Conservation (phyloP, 1,139 yeast genomes). For the Protomyces macrosporus region DNA sequence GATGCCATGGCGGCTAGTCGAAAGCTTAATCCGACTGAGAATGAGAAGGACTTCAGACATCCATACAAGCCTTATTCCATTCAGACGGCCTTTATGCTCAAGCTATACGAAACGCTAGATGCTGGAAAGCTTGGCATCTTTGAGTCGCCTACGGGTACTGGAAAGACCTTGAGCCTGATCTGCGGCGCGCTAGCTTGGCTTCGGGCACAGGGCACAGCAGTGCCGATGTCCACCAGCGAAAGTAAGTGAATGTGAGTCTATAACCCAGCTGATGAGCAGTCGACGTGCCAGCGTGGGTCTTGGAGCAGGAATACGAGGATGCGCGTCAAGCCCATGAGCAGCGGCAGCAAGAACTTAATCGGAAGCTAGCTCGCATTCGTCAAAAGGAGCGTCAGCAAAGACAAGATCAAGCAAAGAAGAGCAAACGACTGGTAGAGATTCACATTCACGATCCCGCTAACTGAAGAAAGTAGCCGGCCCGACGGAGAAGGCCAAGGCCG, state of each 20-base stretch:
- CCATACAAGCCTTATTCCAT: conserved; percentile 79
- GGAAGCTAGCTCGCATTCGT: neutral
- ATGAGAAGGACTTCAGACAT: conserved; percentile 48
- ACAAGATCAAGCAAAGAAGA: conserved; percentile 32
- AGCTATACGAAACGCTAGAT: conserved; percentile 60
- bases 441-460: neutral
- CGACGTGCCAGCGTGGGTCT: conserved; percentile 41
- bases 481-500: conserved; percentile 41
- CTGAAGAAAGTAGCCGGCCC: neutral
- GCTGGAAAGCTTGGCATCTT: conserved; percentile 59
- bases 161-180: conserved; percentile 44
- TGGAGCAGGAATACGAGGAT: conserved; percentile 37
- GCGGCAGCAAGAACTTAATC: neutral
- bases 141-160: conserved; percentile 83
- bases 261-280: neutral
- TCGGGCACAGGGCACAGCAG: conserved; percentile 37
- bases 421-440: neutral
- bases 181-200: conserved; percentile 88
- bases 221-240: neutral
- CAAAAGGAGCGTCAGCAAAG: neutral
- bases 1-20: too few relatives aligned
- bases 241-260: conserved; percentile 4
- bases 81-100: conserved; percentile 70
- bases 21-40: neutral
- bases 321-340: conserved; percentile 33